phyloP scores from a whole-genome alignment of 1,139 yeast genomes.

The Lizanozyma gosingica region DNA sequence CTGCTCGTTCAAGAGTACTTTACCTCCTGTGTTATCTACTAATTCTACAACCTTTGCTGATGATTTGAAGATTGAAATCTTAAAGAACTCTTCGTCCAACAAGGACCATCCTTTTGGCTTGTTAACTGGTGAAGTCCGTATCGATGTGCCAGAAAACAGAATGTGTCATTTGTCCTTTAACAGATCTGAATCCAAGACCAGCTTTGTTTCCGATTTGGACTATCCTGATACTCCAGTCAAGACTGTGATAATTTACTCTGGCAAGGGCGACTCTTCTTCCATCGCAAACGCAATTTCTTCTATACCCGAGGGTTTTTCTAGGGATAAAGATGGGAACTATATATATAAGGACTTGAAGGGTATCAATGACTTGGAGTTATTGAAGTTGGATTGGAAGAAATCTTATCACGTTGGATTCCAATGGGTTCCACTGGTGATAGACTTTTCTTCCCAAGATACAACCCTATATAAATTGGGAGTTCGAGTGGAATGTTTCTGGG shows the following conservation, averaged over 20 bases:
- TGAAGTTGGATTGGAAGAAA: constrained; percentile 54
- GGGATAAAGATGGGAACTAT: constrained; percentile 42
- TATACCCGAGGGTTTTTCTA: constrained; percentile 44
- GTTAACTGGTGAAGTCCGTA: constrained; percentile 50
- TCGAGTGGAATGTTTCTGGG: constrained; percentile 62
- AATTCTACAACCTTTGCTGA: constrained; percentile 23
- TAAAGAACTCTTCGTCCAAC: constrained; percentile 39
- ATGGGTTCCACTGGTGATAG: constrained; percentile 67
- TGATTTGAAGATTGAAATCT: constrained; percentile 40
- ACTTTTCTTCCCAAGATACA: constrained; percentile 26
- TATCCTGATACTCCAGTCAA: constrained; percentile 47
- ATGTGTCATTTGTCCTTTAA: constrained; percentile 54
- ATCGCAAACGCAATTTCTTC: constrained; percentile 1
- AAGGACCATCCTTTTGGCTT: constrained; percentile 54
- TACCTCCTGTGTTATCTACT: constrained; percentile 47
- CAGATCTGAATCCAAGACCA: constrained; percentile 22
- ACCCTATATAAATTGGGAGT: constrained; percentile 37
- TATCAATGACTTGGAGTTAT: constrained; percentile 51
- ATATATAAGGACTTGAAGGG: constrained; percentile 50
- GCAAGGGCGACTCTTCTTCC: constrained; percentile 9
- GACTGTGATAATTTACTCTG: constrained; percentile 43
- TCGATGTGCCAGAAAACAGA: constrained; percentile 55
- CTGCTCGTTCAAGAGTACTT: constrained; percentile 43
- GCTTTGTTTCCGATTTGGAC: constrained; percentile 19
- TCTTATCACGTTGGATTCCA: constrained; percentile 57